Conservation (phyloP, 805 yeast genomes). For the Pichia occidentalis region DNA sequence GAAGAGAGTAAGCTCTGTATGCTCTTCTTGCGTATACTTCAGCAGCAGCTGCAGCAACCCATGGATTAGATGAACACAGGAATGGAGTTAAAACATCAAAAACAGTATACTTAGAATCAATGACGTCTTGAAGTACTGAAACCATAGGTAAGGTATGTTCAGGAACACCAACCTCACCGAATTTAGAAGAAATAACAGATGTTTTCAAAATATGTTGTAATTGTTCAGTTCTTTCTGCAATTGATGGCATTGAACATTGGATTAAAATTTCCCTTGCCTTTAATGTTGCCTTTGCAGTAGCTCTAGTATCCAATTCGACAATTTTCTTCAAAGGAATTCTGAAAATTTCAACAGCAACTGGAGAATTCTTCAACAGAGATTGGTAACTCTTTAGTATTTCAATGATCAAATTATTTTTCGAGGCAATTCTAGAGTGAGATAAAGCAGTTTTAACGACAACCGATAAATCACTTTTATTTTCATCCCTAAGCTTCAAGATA, state of each 20-base stretch:
- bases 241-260: constrained; percentile 94
- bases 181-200: constrained; percentile 81
- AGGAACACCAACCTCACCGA: constrained; percentile 71
- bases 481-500: constrained; percentile 79
- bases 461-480: constrained; percentile 66
- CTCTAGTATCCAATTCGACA: constrained; percentile 84
- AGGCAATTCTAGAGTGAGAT: constrained; percentile 89
- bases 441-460: constrained; percentile 68
- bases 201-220: constrained; percentile 91
- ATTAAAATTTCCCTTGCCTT: constrained; percentile 95
- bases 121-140: constrained; percentile 78
- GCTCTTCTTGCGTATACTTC: constrained; percentile 96
- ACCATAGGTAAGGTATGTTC: constrained; percentile 78
- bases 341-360: constrained; percentile 59
- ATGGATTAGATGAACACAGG: constrained; percentile 73
- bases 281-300: constrained; percentile 87
- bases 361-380: constrained; percentile 66
- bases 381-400: constrained; percentile 82
- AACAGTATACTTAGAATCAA: constrained; percentile 92
- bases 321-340: constrained; percentile 67
- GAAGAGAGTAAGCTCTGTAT: constrained; percentile 89
- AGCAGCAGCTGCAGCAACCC: constrained; percentile 92
- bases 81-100: constrained; percentile 94
- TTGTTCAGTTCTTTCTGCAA: constrained; percentile 94
- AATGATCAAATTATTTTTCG: constrained; percentile 82